phyloP scores from a whole-genome alignment of 805 yeast species.

The Ogataea zsoltii region DNA sequence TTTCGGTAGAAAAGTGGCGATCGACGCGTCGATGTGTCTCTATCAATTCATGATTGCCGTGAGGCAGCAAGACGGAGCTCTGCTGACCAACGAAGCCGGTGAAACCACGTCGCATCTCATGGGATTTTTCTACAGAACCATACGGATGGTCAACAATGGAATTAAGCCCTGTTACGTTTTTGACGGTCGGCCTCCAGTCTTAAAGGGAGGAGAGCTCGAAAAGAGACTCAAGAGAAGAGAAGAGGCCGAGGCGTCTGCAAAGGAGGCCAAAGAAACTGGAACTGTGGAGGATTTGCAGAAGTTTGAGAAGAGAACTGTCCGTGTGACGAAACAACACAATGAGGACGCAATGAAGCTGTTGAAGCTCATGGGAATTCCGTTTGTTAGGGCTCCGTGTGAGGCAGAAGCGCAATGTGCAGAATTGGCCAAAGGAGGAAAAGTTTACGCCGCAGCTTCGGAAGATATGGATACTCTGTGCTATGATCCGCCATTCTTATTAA shows the following conservation, averaged over 20 bases:
- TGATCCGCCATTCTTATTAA: conserved; percentile 75
- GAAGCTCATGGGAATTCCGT: conserved; percentile 93
- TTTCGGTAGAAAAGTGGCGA: conserved; percentile 96
- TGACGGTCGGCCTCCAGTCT: conserved; percentile 95
- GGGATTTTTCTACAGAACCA: conserved; percentile 95
- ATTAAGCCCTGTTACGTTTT: conserved; percentile 95
- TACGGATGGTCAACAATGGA: conserved; percentile 88
- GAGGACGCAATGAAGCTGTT: conserved; percentile 87
- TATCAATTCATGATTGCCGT: conserved; percentile 96
- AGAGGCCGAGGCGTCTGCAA: conserved; percentile 77
- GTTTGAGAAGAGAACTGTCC: conserved; percentile 83
- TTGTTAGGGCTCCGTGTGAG: conserved; percentile 91
- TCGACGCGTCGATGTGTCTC: conserved; percentile 94
- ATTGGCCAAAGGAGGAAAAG: conserved; percentile 84
- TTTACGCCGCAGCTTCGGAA: conserved; percentile 95
- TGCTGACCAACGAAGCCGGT: conserved; percentile 83
- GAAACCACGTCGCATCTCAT: conserved; percentile 91
- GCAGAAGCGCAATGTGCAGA: conserved; percentile 99
- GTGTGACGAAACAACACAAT: conserved; percentile 86
- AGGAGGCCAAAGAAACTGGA: conserved; percentile 76
- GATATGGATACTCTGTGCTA: conserved; percentile 99
- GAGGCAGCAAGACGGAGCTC: conserved; percentile 95
- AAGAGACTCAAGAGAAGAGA: conserved; percentile 80
- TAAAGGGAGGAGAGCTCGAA: conserved; percentile 90
- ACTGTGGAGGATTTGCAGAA: conserved; percentile 73